Evolutionary conservation across 345 rosid genomes (phyloP).

Genomic region (Lagerstroemia speciosa): DNA sequence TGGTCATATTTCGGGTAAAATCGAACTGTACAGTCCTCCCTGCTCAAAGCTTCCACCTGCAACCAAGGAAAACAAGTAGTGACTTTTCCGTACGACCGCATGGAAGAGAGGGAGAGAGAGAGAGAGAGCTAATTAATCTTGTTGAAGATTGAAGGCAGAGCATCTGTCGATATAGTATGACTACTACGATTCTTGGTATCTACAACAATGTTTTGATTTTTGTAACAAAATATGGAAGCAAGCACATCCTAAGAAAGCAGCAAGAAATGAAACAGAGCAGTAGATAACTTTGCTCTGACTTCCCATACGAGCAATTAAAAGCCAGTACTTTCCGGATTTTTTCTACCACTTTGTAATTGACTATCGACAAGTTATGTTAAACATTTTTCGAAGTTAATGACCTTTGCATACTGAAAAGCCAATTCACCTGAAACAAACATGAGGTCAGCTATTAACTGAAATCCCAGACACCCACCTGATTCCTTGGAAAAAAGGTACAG

Average conservation of each 20-base stretch:
- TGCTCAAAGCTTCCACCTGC: background rate
- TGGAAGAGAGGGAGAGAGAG: background rate
- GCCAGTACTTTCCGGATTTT: too few species aligned
- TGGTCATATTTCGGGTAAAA: background rate
- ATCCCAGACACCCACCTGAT: constrained; percentile 5
- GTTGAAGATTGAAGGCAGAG: background rate
- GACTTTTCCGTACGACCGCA: background rate
- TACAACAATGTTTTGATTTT: background rate
- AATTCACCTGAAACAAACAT: background rate
- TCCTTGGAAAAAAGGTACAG: background rate
- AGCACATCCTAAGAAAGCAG: background rate
- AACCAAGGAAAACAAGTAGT: background rate
- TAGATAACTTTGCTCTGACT: too few species aligned
- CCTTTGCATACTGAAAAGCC: too few species aligned
- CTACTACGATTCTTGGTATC: background rate
- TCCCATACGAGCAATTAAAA: too few species aligned
- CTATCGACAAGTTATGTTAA: background rate
- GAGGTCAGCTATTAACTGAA: background rate
- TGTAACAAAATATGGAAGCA: background rate
- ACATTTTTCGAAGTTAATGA: background rate
- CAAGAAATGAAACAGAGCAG: background rate
- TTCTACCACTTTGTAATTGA: background rate
- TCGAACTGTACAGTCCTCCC: background rate
- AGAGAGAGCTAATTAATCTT: background rate
- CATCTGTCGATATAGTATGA: background rate